Conservation (phyloP, 495 filamentous ascomycete genomes). For the Podospora comata region DNA sequence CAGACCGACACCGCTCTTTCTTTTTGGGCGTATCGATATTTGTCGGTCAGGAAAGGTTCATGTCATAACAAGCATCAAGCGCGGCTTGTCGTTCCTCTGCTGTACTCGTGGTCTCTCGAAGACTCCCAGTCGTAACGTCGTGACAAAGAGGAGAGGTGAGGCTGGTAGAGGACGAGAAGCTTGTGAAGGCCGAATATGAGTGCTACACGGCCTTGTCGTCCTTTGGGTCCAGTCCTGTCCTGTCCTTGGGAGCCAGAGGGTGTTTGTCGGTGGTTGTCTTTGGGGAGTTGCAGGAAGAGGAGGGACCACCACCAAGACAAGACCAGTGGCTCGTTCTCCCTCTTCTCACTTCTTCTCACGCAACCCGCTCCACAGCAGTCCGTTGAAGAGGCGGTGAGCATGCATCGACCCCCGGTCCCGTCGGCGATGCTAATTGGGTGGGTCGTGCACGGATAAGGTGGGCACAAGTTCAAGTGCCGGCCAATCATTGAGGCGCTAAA, state of each 20-base stretch:
- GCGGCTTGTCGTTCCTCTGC: not conserved
- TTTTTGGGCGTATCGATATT: not conserved
- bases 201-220: not conserved
- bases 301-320: not conserved
- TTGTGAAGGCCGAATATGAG: not conserved
- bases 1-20: constrained; percentile 40
- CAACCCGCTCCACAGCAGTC: constrained; percentile 24
- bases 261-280: not conserved
- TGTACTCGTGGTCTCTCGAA: not conserved
- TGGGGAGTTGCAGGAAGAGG: not conserved
- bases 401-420: constrained; percentile 33
- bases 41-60: constrained; percentile 37
- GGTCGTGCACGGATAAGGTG: constrained; percentile 27
- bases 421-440: constrained; percentile 30
- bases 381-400: constrained; percentile 42
- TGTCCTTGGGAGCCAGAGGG: not conserved
- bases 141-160: constrained; percentile 1
- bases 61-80: constrained; percentile 25
- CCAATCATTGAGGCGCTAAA: constrained; percentile 26
- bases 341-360: constrained; percentile 13
- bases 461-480: constrained; percentile 23
- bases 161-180: constrained; percentile 12
- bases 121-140: not conserved
- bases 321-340: not conserved
- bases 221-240: not conserved